A percentile compares a stretch with the other conserved stretches of the same genome.
These are phyloP conservation scores for Saitozyma sp. DNA, from an alignment of 768 basidiomycete genomes.

Conservation along the genomic window DNA sequence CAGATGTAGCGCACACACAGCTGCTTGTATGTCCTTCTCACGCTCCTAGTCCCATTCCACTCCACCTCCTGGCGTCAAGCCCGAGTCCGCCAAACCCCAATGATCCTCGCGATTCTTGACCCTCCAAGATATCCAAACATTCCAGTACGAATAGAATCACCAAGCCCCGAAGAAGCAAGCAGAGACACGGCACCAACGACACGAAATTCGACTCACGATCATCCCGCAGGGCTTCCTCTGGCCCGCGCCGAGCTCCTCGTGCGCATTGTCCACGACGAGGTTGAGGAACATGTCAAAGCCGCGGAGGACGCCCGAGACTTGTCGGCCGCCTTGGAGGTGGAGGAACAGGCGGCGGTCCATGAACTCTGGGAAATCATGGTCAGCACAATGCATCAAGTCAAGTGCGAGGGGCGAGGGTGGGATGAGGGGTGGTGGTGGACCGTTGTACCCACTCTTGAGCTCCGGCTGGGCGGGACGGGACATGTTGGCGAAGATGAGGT, in stretches of 20 bases:
- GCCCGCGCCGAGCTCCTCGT: slow-evolving; percentile 85
- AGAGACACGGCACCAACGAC: background rate
- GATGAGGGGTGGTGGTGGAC: background rate
- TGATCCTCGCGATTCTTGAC: no score
- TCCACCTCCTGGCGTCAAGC: no score
- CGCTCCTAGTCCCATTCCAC: no score
- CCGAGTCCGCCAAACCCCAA: no score
- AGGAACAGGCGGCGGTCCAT: slow-evolving; percentile 99
- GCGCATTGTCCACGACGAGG: slow-evolving; percentile 91
- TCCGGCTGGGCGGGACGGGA: slow-evolving; percentile 83
- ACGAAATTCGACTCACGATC: slow-evolving; percentile 66
- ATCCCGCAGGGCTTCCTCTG: slow-evolving; percentile 90
- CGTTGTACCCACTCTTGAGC: slow-evolving; percentile 77
- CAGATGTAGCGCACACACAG: no score
- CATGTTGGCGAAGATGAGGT: slow-evolving; percentile 21
- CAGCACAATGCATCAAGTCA: background rate
- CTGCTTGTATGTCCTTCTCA: no score
- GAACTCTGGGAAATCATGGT: slow-evolving; percentile 61
- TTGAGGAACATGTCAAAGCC: slow-evolving; percentile 99
- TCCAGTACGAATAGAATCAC: no score
- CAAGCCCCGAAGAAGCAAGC: background rate
- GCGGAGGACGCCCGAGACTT: slow-evolving; percentile 89
- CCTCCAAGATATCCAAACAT: no score
- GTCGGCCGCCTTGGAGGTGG: slow-evolving; percentile 83
- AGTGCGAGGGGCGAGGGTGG: background rate